Percentiles rank a stretch among this genome's conserved stretches.
These are phyloP conservation scores for Epichloe sp. DNA, from an alignment of 2,329 filamentous ascomycete genomes.

Conservation along the genomic window DNA sequence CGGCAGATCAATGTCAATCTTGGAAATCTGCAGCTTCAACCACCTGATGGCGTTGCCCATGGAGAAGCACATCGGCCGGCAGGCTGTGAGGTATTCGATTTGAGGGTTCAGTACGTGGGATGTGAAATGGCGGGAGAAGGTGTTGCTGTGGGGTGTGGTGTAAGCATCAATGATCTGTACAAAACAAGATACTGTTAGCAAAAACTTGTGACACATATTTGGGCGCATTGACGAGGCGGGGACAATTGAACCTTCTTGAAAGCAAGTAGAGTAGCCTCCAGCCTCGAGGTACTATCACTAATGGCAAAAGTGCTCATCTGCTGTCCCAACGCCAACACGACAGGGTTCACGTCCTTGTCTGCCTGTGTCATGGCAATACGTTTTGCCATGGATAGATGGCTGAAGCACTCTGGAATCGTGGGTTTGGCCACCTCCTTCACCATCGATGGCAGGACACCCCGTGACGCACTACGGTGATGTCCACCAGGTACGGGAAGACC, in stretches of 20 bases:
- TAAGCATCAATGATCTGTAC: slow-evolving; percentile 80
- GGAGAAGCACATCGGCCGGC: slow-evolving; percentile 87
- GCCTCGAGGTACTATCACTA: slow-evolving; percentile 76
- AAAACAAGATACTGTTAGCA: background rate
- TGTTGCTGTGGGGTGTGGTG: slow-evolving; percentile 70
- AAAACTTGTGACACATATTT: too few species aligned
- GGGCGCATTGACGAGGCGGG: background rate
- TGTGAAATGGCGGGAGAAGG: slow-evolving; percentile 80
- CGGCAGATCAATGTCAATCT: slow-evolving; percentile 73
- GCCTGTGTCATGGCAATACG: slow-evolving; percentile 41
- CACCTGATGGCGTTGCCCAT: slow-evolving; percentile 96
- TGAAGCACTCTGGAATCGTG: slow-evolving; percentile 59
- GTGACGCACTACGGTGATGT: slow-evolving; percentile 22
- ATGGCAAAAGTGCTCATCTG: slow-evolving; percentile 84
- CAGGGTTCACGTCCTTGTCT: slow-evolving; percentile 72
- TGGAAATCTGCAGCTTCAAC: slow-evolving; percentile 84
- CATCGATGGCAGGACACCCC: slow-evolving; percentile 19
- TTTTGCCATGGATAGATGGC: slow-evolving; percentile 62
- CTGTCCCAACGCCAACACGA: slow-evolving; percentile 72
- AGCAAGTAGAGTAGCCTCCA: slow-evolving; percentile 75
- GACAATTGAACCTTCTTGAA: slow-evolving; percentile 60
- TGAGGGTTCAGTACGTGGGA: slow-evolving; percentile 85
- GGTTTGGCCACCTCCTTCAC: slow-evolving; percentile 39
- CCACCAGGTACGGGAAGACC: slow-evolving; percentile 20
- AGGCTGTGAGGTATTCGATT: slow-evolving; percentile 87